Base-by-base conservation (phyloP, 148 eudicot species). In the Rhododendron henanense region DNA sequence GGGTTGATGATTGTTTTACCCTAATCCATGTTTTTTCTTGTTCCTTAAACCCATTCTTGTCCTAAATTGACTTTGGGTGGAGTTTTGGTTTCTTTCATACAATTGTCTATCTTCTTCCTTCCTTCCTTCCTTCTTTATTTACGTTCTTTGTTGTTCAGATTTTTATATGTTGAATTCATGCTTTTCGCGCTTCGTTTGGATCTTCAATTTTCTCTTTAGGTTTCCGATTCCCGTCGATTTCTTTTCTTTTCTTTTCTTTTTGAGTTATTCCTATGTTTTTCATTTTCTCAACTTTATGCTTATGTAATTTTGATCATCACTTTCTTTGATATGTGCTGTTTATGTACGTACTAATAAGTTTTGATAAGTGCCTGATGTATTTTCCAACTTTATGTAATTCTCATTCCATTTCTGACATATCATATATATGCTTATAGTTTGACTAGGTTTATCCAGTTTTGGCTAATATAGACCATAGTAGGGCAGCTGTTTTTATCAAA, bases 221-320 rank as follows among this genome's bases (percentile, higher is more conserved):
- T 10, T 82, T 28, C 74, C 33, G 63, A 23, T 78, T 85, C n/a
- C 59, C 19, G 18, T 63, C 19, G 31, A 59, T 85, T 73, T 57
- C 25, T 6, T 7, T 25, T 18, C 10, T n/a, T n/a, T n/a, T n/a
- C n/a, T 28, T 48, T 59, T 59, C 44, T 39, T 55, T 51, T 51
- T 51, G 57, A 85, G 61, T 86, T 50, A 25, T 86, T 81, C 55
- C 81, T 10, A 73, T 89, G 53, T 47, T 39, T 79, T 19, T n/a
- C 59, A 67, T 5, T 78, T 37, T 41, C 7, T 37, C 77, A 69
- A 21, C 53, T 37, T 82, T 6, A 10, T 82, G 35, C 2, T 74
- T 35, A 33, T 82, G 59, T 48, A 45, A 86, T 41, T 50, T 51
- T 55, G 57, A 15, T 41, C 16, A 35, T n/a, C 10, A 16, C 18